These are phyloP conservation scores for Mycena rebaudengoi DNA, from an alignment of 768 basidiomycete species.

Conservation along the genomic window DNA sequence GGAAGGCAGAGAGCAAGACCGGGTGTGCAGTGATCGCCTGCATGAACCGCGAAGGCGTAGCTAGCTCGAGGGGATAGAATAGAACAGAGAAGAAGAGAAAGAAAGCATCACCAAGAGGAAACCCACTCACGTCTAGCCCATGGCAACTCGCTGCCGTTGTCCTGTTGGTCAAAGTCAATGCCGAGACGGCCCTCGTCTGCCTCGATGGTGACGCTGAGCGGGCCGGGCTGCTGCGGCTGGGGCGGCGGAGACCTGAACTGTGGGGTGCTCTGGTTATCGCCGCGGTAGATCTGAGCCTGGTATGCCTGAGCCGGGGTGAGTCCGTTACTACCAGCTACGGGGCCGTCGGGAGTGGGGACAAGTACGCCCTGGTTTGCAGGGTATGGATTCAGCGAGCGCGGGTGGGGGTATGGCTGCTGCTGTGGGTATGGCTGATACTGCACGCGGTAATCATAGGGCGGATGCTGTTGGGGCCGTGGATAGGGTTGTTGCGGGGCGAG, in stretches of 20 bases:
- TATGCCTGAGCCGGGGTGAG: conserved; percentile 84
- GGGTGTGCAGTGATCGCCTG: not conserved
- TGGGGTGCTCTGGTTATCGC: too few species aligned
- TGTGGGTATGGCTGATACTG: conserved; percentile 34
- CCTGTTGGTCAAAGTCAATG: conserved; percentile 57
- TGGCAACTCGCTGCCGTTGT: conserved; percentile 28
- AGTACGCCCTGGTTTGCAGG: conserved; percentile 47
- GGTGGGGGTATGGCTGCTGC: conserved; percentile 42
- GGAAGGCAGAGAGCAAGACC: not conserved
- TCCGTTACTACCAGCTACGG: conserved; percentile 56
- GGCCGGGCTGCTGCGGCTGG: conserved; percentile 40
- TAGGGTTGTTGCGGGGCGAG: conserved; percentile 49
- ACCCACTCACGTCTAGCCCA: conserved; percentile 28
- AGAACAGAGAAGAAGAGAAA: not conserved
- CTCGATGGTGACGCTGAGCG: conserved; percentile 54
- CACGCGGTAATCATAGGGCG: conserved; percentile 41
- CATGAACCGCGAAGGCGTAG: not conserved
- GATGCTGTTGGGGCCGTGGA: conserved; percentile 26
- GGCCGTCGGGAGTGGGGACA: conserved; percentile 56
- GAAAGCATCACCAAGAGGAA: too few species aligned
- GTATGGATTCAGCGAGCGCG: conserved; percentile 51
- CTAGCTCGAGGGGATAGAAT: not conserved
- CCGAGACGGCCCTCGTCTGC: conserved; percentile 65
- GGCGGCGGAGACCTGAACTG: conserved; percentile 34
- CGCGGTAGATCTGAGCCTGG: conserved; percentile 75